A percentile compares a stretch with the other conserved stretches of the same genome.
Conservation (phyloP, 441 rosid genomes). For the Pelargonium hybrid region DNA sequence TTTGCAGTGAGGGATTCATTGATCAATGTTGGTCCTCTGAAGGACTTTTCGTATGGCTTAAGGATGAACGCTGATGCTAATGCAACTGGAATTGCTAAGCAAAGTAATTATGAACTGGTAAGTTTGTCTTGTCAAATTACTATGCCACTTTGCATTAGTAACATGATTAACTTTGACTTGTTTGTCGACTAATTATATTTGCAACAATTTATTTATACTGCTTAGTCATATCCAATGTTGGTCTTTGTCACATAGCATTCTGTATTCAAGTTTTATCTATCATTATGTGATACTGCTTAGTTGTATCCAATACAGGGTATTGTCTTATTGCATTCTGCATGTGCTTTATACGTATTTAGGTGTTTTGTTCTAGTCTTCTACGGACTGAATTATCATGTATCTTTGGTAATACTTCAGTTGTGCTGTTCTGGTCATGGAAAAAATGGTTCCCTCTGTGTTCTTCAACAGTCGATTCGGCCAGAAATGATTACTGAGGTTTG, state of each 20-base stretch:
- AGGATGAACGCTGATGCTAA: slow-evolving; percentile 85
- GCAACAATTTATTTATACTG: background rate
- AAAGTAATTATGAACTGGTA: slow-evolving; percentile 97
- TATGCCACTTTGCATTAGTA: background rate
- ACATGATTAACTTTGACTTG: background rate
- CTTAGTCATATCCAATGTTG: background rate
- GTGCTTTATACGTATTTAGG: background rate
- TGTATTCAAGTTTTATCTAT: background rate
- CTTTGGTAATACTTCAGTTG: slow-evolving; percentile 41
- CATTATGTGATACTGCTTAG: background rate
- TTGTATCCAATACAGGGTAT: background rate
- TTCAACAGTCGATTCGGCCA: slow-evolving; percentile 94
- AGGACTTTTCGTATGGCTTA: slow-evolving; percentile 89
- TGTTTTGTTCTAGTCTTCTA: background rate
- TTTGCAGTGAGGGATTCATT: slow-evolving; percentile 94
- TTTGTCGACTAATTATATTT: background rate
- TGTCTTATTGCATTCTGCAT: background rate
- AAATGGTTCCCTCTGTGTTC: slow-evolving; percentile 81
- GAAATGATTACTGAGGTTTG: slow-evolving; percentile 95
- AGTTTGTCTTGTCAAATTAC: slow-evolving; percentile 25
- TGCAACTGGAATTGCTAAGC: slow-evolving; percentile 92
- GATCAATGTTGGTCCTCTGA: slow-evolving; percentile 85
- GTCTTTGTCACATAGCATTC: too few species aligned
- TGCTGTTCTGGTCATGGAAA: slow-evolving; percentile 99
- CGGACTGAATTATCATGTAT: background rate